These are phyloP conservation scores for Fusarium duplospermum DNA, from an alignment of 2,329 filamentous ascomycete species.

Conservation along the genomic window DNA sequence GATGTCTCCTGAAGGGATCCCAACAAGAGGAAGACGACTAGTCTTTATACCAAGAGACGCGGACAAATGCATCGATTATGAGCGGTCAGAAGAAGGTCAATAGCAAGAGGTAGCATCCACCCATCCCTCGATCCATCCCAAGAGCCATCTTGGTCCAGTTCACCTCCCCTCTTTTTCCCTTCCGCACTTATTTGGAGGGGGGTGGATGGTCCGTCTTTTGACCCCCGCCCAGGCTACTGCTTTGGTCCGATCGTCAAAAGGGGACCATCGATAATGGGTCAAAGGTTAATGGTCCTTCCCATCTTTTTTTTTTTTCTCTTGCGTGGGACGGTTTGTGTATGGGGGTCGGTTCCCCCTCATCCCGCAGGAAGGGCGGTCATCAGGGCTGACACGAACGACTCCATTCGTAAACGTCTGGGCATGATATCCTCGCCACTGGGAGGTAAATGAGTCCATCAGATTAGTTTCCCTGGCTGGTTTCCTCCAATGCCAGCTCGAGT, in stretches of 20 bases:
- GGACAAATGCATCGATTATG: constrained; percentile 5
- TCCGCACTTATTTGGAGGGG: neutral
- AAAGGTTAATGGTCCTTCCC: neutral
- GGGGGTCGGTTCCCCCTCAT: neutral
- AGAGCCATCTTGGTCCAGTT: neutral
- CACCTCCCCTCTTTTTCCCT: neutral
- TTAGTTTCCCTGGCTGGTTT: neutral
- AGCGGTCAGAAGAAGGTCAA: neutral
- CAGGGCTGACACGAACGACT: constrained; percentile 6
- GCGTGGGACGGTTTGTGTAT: neutral
- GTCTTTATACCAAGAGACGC: constrained; percentile 1
- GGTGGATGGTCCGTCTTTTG: neutral
- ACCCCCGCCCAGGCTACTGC: neutral
- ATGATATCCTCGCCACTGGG: neutral
- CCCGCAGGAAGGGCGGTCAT: neutral
- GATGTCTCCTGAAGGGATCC: neutral
- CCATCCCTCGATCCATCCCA: neutral
- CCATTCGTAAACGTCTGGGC: constrained; percentile 5
- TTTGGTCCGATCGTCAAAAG: neutral
- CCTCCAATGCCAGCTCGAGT: neutral
- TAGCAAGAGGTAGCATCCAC: neutral
- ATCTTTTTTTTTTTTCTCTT: neutral
- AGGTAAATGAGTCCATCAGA: constrained; percentile 1
- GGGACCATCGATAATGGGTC: neutral
- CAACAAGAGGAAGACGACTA: constrained; percentile 3